These are phyloP conservation scores for Kokia cookei DNA, from an alignment of 441 rosid species.

Conservation along the genomic window DNA sequence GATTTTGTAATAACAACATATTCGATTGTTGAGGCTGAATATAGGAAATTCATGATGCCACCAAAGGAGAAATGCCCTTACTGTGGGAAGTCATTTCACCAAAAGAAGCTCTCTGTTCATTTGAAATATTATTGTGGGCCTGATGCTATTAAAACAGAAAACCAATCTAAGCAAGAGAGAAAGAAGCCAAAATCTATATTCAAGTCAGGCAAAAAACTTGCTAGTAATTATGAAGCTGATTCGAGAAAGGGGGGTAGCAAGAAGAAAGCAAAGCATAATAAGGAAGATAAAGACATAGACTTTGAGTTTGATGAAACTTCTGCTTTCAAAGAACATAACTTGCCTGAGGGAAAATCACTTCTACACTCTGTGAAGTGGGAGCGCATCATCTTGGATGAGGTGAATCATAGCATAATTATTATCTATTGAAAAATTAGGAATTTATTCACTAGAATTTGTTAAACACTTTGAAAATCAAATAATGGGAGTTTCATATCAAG, in stretches of 20 bases:
- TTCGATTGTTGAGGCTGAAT: constrained; percentile 74
- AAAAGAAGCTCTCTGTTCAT: constrained; percentile 44
- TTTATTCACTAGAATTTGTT: background rate
- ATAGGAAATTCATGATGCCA: constrained; percentile 67
- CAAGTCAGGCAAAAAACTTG: constrained; percentile 1
- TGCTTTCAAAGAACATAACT: constrained; percentile 13
- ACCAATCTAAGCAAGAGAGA: constrained; percentile 76
- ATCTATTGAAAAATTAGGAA: background rate
- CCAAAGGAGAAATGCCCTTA: constrained; percentile 60
- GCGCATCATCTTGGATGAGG: constrained; percentile 93
- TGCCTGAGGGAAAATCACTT: constrained; percentile 40
- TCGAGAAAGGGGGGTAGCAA: constrained; percentile 17
- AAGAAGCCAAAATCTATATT: constrained; percentile 35
- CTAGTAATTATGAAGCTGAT: constrained; percentile 20
- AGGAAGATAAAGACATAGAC: constrained; percentile 14
- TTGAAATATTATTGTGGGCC: constrained; percentile 75
- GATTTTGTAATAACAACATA: constrained; percentile 96
- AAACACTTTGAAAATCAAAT: background rate
- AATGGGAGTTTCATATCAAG: background rate
- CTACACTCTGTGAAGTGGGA: constrained; percentile 81
- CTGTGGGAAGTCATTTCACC: constrained; percentile 60
- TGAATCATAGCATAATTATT: constrained; percentile 13
- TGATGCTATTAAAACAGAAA: constrained; percentile 52
- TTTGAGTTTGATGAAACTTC: constrained; percentile 3
- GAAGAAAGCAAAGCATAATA: constrained; percentile 17